A percentile compares a stretch with the other conserved stretches of the same genome.
Evolutionary conservation across 441 rosid genomes (phyloP).

Genomic region (Bocquillonia castaneifolia): DNA sequence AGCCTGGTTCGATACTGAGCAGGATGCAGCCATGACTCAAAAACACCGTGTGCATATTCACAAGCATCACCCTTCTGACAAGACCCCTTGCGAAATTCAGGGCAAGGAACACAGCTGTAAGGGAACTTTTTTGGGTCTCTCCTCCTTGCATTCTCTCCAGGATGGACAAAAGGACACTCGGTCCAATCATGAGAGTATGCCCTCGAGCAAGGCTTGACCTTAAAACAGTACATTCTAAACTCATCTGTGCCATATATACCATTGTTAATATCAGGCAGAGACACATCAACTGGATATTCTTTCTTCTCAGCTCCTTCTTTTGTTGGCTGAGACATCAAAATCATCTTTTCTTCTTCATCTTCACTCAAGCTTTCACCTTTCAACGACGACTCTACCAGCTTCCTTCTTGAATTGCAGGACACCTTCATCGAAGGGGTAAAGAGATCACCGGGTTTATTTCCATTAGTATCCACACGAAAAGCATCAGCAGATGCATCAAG

Average conservation of each 20-base stretch:
- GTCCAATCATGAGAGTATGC: conserved; percentile 99
- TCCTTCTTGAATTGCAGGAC: conserved; percentile 39
- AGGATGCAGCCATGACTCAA: conserved; percentile 95
- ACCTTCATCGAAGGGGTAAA: conserved; percentile 34
- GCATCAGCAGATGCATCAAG: conserved; percentile 59
- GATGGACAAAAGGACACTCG: conserved; percentile 94
- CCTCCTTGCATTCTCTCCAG: conserved; percentile 94
- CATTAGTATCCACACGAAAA: conserved; percentile 45
- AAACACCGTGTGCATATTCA: conserved; percentile 92
- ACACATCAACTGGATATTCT: conserved; percentile 75
- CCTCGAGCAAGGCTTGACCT: conserved; percentile 93
- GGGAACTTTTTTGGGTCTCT: conserved; percentile 91
- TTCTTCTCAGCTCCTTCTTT: conserved; percentile 59
- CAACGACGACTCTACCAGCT: conserved; percentile 47
- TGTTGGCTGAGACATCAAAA: conserved; percentile 31
- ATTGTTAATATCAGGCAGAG: conserved; percentile 79
- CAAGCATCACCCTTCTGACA: conserved; percentile 81
- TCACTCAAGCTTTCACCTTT: conserved; percentile 36
- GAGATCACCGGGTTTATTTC: conserved; percentile 61
- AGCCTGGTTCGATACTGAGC: conserved; percentile 91
- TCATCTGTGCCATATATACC: conserved; percentile 83
- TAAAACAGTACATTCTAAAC: conserved; percentile 84
- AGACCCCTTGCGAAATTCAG: conserved; percentile 87
- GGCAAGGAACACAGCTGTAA: conserved; percentile 94
- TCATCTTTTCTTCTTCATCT: conserved; percentile 46